Base-by-base conservation (phyloP, 805 yeast species). In the Yarrowia alimentaria region DNA sequence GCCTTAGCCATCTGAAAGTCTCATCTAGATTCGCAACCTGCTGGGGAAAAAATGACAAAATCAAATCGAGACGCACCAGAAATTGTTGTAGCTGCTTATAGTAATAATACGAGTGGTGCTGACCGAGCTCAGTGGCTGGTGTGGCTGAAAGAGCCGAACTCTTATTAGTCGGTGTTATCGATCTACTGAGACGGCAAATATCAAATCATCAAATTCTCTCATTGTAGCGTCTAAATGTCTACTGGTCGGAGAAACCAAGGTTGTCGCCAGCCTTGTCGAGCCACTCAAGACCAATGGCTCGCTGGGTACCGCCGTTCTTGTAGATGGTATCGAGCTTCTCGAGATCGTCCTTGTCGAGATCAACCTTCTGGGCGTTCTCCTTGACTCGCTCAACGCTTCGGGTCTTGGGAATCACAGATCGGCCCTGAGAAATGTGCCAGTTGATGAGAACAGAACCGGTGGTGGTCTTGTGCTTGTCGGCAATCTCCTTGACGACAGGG, bases 371-470 rank as follows among this genome's bases (percentile, higher is more conserved):
- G 14, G 71, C 61, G 60, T 73, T 72, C 13, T 64, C 57, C 21
- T 64, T 64, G 51, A 86, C 76, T 64, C 95, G 78, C 24, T 72
- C 76, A 6, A 78, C 70, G 50, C 83, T 84, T 6, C 81, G 73
- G 0, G 94, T 80, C 69, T 90, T 78, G 47, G 91, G 87, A 42
- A 85, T 67, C 1, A 75, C 79, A 10, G 75, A 72, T 52, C 84
- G 70, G 2, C 84, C 85, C 42, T 78, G 72, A 52, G 74, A 72
- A 32, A 64, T 40, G 47, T 64, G 67, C 61, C 64, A 64, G 59
- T 62, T 57, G 42, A 64, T 59, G 43, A 64, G 61, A 30, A 64
- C 57, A 52, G 60, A 56, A 33, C 64, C 61, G 9, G 64, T 59
- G 11, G 54, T 51, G 25, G 55, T 77, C 21, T 68, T 64, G 60